These are phyloP conservation scores for Hypoxylon sp. DNA, from an alignment of 2,329 filamentous ascomycete species.

Conservation along the genomic window DNA sequence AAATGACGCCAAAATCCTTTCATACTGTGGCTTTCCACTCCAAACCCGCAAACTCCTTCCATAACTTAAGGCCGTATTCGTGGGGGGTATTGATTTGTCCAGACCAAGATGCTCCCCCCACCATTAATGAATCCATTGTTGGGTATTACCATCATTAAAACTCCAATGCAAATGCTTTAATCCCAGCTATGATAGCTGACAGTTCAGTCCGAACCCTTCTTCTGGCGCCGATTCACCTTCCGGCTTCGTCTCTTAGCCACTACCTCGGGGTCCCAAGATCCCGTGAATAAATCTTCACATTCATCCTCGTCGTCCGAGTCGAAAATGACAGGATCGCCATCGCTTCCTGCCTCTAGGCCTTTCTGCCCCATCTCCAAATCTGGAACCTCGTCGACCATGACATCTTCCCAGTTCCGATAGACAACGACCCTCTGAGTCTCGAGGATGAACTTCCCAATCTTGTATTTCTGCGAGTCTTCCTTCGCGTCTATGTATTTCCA, in stretches of 20 bases:
- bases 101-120: constrained; percentile 17
- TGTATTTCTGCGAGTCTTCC: constrained; percentile 74
- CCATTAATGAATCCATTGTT: constrained; percentile 17
- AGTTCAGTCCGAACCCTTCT: constrained; percentile 31
- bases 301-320: constrained; percentile 77
- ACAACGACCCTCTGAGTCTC: constrained; percentile 72
- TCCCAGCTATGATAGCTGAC: constrained; percentile 5
- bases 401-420: constrained; percentile 69
- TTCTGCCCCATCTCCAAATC: constrained; percentile 45
- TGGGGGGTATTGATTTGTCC: constrained; percentile 28
- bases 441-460: constrained; percentile 77
- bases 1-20: constrained; percentile 17
- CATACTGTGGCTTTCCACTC: constrained; percentile 3
- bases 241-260: constrained; percentile 64
- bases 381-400: constrained; percentile 46
- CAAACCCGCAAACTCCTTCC: constrained; percentile 17
- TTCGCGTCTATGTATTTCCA: constrained; percentile 79
- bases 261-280: constrained; percentile 70
- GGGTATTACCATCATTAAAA: constrained; percentile 31
- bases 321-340: constrained; percentile 63
- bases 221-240: constrained; percentile 52
- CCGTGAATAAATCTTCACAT: constrained; percentile 76
- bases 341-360: constrained; percentile 29
- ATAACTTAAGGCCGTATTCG: constrained; percentile 3
- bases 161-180: constrained; percentile 19